Evolutionary conservation across 441 rosid genomes (phyloP), one percentile per base, ranked within the genome.

Genomic region (Viola pubescens): DNA sequence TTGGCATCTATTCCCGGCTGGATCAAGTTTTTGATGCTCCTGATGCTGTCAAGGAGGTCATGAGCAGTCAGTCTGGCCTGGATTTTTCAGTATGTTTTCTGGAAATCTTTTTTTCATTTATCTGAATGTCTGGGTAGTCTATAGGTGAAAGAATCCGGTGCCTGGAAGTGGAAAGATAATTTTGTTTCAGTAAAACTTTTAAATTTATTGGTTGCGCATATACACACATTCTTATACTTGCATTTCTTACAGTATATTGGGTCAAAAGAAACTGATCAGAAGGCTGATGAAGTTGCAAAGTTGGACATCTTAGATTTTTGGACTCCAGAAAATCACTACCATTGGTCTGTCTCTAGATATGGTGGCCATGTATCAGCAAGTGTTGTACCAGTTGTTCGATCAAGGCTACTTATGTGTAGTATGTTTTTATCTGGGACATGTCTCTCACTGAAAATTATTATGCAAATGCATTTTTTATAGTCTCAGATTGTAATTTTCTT

Each of bases 21-120:
- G 97, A 94, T 74, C 97, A 86, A 77, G 76, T 88, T 53, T 86
- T 94, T 79, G 97, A 88, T 79, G 97, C 98, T 77, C 96, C 98
- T 9, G 59, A 69, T 52, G 89, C 85, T 62, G 81, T 89, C 53
- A 94, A 83, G 81, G 96, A 88, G 84, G 97, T 88, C 70, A 72
- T 94, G 71, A 75, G 67, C 43, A 79, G 87, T 73, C 98, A 89
- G 64, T 86, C 58, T 77, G 85, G 86, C 68, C 73, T 94, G 62
- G 92, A 86, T 13, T 26, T 16, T 55, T 83, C 98, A 19, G 95
- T 85, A 85, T 68, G 89, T 43, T 48, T 43, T 54, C 70, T 48
- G 41, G 65, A 55, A 70, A 46, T 60, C 37, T 63, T 61, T 57
- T 52, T 40, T 51, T 70, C 58, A 19, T 58, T 57, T 37, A 14